A percentile compares a stretch with the other conserved stretches of the same genome.
phyloP scores from a whole-genome alignment of 805 yeast genomes.

The Wickerhamomyces subpelliculosus region DNA sequence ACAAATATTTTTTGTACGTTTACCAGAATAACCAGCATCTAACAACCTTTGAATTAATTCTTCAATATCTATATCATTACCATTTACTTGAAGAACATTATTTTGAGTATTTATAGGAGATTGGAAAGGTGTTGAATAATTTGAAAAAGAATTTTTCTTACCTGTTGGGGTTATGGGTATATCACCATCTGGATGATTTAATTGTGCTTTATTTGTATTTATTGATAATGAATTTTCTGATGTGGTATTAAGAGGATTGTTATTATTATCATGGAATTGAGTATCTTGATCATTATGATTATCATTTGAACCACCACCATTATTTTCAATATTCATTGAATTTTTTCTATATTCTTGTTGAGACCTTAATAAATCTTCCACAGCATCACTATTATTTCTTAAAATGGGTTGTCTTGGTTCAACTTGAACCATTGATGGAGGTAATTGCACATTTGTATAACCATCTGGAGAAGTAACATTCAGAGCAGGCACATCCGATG shows the following conservation, averaged over 20 bases:
- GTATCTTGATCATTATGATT: not conserved
- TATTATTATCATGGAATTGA: conserved; percentile 1
- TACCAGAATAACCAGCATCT: conserved; percentile 95
- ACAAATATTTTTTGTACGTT: conserved; percentile 84
- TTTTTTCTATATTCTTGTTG: conserved; percentile 1
- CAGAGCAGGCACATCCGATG: conserved; percentile 13
- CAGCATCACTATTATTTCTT: conserved; percentile 35
- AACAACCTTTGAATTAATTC: conserved; percentile 83
- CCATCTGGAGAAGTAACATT: conserved; percentile 23
- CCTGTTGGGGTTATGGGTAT: conserved; percentile 21
- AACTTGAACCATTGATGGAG: conserved; percentile 62
- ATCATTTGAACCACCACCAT: not conserved
- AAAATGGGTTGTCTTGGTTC: conserved; percentile 73
- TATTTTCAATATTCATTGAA: not conserved
- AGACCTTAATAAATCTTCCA: conserved; percentile 7
- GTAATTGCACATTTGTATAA: conserved; percentile 32
- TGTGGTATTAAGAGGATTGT: conserved; percentile 1
- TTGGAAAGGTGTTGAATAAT: conserved; percentile 19
- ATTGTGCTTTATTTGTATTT: conserved; percentile 3
- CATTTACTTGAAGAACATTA: conserved; percentile 6
- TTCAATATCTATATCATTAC: conserved; percentile 52
- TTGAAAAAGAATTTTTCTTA: conserved; percentile 17
- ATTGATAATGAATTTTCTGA: conserved; percentile 2
- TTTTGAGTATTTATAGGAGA: conserved; percentile 21
- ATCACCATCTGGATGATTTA: conserved; percentile 7